phyloP scores from a whole-genome alignment of 2,329 filamentous ascomycete genomes.

The Zalaria sp. region DNA sequence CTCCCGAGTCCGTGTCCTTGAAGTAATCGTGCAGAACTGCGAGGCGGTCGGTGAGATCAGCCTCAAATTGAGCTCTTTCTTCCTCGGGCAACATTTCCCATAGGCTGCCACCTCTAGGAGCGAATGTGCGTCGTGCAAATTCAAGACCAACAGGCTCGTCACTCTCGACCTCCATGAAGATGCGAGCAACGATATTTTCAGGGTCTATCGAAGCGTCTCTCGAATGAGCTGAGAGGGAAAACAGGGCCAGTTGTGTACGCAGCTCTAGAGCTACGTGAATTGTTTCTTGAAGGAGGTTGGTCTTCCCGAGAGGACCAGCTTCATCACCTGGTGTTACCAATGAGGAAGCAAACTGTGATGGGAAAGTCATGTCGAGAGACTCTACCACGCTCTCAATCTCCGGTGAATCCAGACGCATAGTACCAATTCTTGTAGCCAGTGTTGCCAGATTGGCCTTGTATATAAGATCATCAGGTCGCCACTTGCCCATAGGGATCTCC shows the following conservation, averaged over 20 bases:
- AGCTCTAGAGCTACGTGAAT: slow-evolving; percentile 38
- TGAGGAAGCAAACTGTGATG: slow-evolving; percentile 16
- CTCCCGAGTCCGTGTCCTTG: neutral
- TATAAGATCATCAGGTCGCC: slow-evolving; percentile 26
- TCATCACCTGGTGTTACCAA: slow-evolving; percentile 11
- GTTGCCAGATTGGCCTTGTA: slow-evolving; percentile 30
- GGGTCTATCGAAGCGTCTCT: neutral
- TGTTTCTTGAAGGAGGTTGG: slow-evolving; percentile 24
- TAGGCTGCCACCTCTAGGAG: neutral
- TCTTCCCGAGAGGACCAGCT: slow-evolving; percentile 15
- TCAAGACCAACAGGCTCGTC: no score
- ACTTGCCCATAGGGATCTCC: slow-evolving; percentile 14
- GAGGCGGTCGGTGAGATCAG: neutral
- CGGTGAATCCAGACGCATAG: slow-evolving; percentile 13
- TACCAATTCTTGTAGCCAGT: slow-evolving; percentile 24
- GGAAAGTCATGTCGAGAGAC: slow-evolving; percentile 21
- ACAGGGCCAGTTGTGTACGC: slow-evolving; percentile 31
- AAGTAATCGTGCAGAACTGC: neutral
- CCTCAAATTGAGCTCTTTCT: neutral
- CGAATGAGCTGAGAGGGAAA: neutral
- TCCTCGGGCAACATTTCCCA: neutral
- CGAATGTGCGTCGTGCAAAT: no score
- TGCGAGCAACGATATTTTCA: no score
- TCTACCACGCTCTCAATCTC: slow-evolving; percentile 17
- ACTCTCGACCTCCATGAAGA: no score